These are phyloP conservation scores for Exophiala lecanii-corni DNA, from an alignment of 2,329 filamentous ascomycete genomes.

Conservation along the genomic window DNA sequence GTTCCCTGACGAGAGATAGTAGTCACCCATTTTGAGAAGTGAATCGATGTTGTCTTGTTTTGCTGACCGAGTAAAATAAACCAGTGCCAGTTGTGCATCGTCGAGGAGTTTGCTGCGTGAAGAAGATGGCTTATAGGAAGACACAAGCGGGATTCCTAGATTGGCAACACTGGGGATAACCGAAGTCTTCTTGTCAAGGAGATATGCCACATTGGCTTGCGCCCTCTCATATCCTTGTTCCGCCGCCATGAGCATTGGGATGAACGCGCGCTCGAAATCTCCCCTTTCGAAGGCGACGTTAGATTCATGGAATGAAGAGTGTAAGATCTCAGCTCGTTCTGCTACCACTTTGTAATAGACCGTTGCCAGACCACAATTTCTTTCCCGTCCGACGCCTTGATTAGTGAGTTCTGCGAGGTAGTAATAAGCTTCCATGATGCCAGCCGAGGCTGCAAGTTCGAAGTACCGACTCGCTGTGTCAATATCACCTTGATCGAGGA, in stretches of 20 bases:
- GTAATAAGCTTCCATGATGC: slow-evolving; percentile 84
- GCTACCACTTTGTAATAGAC: slow-evolving; percentile 78
- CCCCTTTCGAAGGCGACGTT: slow-evolving; percentile 76
- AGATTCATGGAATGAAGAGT: slow-evolving; percentile 76
- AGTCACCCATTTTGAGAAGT: slow-evolving; percentile 96
- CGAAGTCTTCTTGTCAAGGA: slow-evolving; percentile 71
- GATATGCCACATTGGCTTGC: slow-evolving; percentile 83
- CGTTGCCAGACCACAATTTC: slow-evolving; percentile 70
- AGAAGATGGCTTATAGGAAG: slow-evolving; percentile 38
- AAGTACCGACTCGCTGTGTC: slow-evolving; percentile 77
- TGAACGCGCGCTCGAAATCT: slow-evolving; percentile 72
- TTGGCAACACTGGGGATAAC: slow-evolving; percentile 47
- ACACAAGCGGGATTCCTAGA: slow-evolving; percentile 49
- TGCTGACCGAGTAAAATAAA: slow-evolving; percentile 93
- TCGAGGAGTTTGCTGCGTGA: slow-evolving; percentile 50
- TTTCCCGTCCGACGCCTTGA: slow-evolving; percentile 73
- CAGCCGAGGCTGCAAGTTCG: slow-evolving; percentile 75
- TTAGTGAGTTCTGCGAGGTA: slow-evolving; percentile 85
- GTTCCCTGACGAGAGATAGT: slow-evolving; percentile 82
- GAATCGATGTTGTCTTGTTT: slow-evolving; percentile 91
- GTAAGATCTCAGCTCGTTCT: slow-evolving; percentile 66
- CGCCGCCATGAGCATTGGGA: slow-evolving; percentile 79
- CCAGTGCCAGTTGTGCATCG: slow-evolving; percentile 62
- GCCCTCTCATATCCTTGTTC: slow-evolving; percentile 88
- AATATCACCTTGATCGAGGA: slow-evolving; percentile 85